Percentiles rank a stretch among this genome's conserved stretches.
These are phyloP conservation scores for Ustilago lituana DNA, from an alignment of 1,284 basidiomycete genomes.

Conservation along the genomic window DNA sequence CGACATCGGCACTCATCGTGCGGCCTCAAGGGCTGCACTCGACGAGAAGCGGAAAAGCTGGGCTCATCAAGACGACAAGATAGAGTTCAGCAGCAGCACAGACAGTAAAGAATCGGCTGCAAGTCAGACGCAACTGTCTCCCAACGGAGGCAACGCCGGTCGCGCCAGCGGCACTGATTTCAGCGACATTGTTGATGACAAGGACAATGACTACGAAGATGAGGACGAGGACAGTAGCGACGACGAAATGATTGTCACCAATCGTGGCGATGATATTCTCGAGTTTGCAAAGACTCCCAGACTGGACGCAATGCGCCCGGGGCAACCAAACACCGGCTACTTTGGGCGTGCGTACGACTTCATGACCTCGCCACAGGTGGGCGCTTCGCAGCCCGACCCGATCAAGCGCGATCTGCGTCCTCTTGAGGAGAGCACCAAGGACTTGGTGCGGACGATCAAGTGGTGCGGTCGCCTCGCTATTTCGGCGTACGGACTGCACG, in stretches of 20 bases:
- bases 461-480: slow-evolving; percentile 66
- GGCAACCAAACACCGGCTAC: slow-evolving; percentile 38
- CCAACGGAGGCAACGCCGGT: too few species aligned
- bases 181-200: background rate
- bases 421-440: slow-evolving; percentile 37
- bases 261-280: slow-evolving; percentile 59
- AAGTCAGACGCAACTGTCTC: too few species aligned
- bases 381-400: slow-evolving; percentile 17
- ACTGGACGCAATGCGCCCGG: slow-evolving; percentile 33
- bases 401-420: slow-evolving; percentile 13
- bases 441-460: slow-evolving; percentile 60
- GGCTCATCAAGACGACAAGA: slow-evolving; percentile 3
- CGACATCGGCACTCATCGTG: slow-evolving; percentile 40
- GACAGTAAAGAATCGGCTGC: too few species aligned
- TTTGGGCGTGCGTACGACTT: slow-evolving; percentile 48
- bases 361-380: slow-evolving; percentile 41
- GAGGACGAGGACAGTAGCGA: slow-evolving; percentile 50
- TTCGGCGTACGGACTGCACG: slow-evolving; percentile 57
- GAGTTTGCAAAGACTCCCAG: slow-evolving; percentile 61
- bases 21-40: slow-evolving; percentile 39
- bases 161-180: too few species aligned
- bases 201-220: slow-evolving; percentile 17
- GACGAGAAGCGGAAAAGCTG: slow-evolving; percentile 11
- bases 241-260: slow-evolving; percentile 62
- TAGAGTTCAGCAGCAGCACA: too few species aligned